A percentile compares a stretch with the other conserved stretches of the same genome.
Conservation (phyloP, 129 eudicot species). For the Escallonia rubra region DNA sequence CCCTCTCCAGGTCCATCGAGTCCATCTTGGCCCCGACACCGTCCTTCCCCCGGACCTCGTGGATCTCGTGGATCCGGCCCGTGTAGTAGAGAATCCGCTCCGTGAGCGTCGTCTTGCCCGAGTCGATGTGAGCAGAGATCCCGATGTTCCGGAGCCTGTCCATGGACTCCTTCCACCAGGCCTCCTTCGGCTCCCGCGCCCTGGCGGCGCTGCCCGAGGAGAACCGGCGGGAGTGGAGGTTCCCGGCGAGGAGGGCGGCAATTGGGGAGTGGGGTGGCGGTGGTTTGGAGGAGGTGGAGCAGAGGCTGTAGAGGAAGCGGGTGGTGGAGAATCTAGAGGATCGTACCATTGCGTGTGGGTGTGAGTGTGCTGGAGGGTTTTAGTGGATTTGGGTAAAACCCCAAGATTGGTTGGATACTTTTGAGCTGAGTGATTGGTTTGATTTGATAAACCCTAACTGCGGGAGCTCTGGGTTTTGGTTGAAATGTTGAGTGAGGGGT, state of each 20-base stretch:
- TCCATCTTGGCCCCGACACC: conserved; percentile 99
- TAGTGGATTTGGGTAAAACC: conserved; percentile 28
- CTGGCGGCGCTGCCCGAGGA: conserved; percentile 74
- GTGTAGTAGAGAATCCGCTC: conserved; percentile 83
- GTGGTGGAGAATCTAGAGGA: conserved; percentile 53
- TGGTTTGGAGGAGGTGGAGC: conserved; percentile 25
- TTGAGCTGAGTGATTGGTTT: no score
- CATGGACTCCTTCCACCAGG: conserved; percentile 87
- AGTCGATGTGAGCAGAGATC: conserved; percentile 94
- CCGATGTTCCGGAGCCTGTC: conserved; percentile 82
- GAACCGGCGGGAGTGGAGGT: conserved; percentile 48
- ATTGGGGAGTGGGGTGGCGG: conserved; percentile 36
- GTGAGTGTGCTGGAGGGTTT: no score
- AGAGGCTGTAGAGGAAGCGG: conserved; percentile 70
- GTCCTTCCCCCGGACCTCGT: conserved; percentile 94
- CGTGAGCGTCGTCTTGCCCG: conserved; percentile 91
- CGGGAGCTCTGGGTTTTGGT: no score
- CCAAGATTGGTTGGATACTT: not conserved
- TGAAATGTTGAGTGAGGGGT: no score
- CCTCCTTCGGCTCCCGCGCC: conserved; percentile 51
- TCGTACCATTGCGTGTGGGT: conserved; percentile 44
- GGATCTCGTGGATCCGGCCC: conserved; percentile 94
- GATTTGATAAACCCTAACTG: no score
- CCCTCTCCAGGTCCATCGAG: conserved; percentile 95
- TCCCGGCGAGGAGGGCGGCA: conserved; percentile 39